These are phyloP conservation scores for Cucumis cinereus DNA, from an alignment of 306 rosid species.

Conservation along the genomic window DNA sequence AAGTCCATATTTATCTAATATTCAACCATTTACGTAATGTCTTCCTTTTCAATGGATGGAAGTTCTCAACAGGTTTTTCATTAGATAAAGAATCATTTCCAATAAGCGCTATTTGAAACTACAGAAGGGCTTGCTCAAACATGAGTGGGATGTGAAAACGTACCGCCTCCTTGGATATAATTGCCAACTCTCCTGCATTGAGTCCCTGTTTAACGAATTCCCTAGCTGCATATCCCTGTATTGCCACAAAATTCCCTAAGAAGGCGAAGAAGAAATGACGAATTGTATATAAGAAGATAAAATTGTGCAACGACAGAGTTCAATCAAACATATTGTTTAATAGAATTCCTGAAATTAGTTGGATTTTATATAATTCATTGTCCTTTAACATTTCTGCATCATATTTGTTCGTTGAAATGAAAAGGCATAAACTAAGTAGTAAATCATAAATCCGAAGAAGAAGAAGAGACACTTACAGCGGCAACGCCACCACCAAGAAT, in stretches of 20 bases:
- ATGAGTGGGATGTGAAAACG: neutral
- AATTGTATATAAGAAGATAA: neutral
- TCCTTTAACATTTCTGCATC: neutral
- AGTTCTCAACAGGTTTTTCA: neutral
- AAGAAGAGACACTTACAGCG: conserved; percentile 44
- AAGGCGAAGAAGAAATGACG: neutral
- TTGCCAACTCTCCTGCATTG: conserved; percentile 78
- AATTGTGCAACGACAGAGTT: neutral
- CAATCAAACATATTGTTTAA: neutral
- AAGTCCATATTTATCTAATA: too few species aligned
- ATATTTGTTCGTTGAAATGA: neutral
- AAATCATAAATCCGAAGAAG: neutral
- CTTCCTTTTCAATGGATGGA: neutral
- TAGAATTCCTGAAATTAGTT: neutral
- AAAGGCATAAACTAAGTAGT: too few species aligned
- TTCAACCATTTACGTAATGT: neutral
- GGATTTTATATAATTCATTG: neutral
- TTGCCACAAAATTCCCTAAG: neutral
- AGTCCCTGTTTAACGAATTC: conserved; percentile 77
- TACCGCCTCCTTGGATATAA: conserved; percentile 92
- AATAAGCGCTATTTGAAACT: neutral
- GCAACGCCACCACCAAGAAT: conserved; percentile 91
- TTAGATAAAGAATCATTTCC: neutral
- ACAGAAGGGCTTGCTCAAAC: neutral
- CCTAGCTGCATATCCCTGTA: conserved; percentile 91